phyloP scores from a whole-genome alignment of 2,329 filamentous ascomycete genomes.

The Periconia sp. region DNA sequence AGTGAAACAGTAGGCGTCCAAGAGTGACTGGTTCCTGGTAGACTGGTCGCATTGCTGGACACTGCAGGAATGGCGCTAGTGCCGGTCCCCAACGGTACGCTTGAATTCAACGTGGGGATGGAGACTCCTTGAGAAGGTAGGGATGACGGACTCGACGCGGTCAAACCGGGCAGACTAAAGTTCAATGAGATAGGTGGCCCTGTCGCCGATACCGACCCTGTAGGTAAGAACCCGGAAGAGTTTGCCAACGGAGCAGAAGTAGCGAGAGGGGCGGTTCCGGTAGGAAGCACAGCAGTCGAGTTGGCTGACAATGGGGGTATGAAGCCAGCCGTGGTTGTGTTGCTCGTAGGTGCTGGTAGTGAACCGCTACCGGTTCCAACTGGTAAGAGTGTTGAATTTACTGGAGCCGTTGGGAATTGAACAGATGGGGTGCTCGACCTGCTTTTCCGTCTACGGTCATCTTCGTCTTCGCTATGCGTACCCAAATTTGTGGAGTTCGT shows the following conservation, averaged over 20 bases:
- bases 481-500: neutral
- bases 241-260: neutral
- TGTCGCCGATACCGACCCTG: neutral
- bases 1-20: neutral
- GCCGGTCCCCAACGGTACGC: neutral
- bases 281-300: neutral
- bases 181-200: constrained; percentile 3
- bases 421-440: neutral
- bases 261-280: neutral
- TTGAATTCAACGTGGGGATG: neutral
- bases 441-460: constrained; percentile 1
- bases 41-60: constrained; percentile 7
- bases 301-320: neutral
- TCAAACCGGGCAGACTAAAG: constrained; percentile 1
- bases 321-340: constrained; percentile 3
- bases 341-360: neutral
- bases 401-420: neutral
- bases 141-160: neutral
- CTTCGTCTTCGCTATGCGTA: constrained; percentile 1
- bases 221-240: neutral
- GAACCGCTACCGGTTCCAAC: neutral
- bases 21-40: neutral
- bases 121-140: neutral
- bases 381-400: constrained; percentile 4
- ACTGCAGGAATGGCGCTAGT: neutral